These are phyloP conservation scores for Mycosphaerelloides madeirae DNA, from an alignment of 2,329 filamentous ascomycete genomes.

Conservation along the genomic window DNA sequence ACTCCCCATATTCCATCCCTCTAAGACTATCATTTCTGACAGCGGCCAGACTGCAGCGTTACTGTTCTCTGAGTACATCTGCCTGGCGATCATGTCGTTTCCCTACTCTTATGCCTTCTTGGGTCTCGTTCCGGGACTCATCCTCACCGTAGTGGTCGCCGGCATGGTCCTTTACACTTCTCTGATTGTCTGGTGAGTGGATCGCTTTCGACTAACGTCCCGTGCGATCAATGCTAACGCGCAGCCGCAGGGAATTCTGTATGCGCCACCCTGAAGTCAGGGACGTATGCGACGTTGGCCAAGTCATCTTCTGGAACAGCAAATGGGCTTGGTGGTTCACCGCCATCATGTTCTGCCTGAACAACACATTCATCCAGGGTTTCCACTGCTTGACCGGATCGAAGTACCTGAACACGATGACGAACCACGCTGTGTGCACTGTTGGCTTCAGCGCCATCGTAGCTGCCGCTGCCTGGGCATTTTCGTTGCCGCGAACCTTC, in stretches of 20 bases:
- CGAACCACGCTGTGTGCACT: slow-evolving; percentile 66
- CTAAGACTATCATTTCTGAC: slow-evolving; percentile 4
- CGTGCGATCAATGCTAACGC: slow-evolving; percentile 26
- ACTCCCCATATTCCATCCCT: not conserved
- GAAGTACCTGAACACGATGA: slow-evolving; percentile 87
- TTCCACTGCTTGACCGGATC: slow-evolving; percentile 80
- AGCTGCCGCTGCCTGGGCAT: slow-evolving; percentile 69
- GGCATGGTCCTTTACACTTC: slow-evolving; percentile 79
- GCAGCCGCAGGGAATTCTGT: slow-evolving; percentile 70
- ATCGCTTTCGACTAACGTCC: not conserved
- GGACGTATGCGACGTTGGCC: slow-evolving; percentile 92
- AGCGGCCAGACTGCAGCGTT: slow-evolving; percentile 67
- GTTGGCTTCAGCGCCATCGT: slow-evolving; percentile 73
- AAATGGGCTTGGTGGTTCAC: slow-evolving; percentile 62
- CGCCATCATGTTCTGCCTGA: slow-evolving; percentile 84
- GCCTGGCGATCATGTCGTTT: slow-evolving; percentile 89
- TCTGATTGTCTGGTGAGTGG: slow-evolving; percentile 55
- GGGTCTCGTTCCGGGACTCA: slow-evolving; percentile 79
- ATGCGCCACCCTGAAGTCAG: slow-evolving; percentile 83
- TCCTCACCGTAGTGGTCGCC: slow-evolving; percentile 75
- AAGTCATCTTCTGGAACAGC: slow-evolving; percentile 86
- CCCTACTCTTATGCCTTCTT: slow-evolving; percentile 87
- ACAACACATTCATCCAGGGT: slow-evolving; percentile 85
- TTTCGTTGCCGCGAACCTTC: slow-evolving; percentile 82
- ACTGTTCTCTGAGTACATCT: slow-evolving; percentile 94